Conservation (phyloP, 2,329 filamentous ascomycete species). For the Aulographum hederae region DNA sequence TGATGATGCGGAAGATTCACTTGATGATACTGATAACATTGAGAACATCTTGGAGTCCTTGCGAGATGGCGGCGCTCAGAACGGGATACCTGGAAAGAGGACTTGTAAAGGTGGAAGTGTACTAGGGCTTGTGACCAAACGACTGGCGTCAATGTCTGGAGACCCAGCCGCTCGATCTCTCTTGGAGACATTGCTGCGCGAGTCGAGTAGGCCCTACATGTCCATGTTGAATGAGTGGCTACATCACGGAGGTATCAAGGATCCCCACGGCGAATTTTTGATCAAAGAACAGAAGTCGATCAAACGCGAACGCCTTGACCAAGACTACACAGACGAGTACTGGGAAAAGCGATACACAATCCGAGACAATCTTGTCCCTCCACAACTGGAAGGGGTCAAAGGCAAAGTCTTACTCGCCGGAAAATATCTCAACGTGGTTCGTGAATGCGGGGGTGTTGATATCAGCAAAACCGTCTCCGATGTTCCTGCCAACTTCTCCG, state of each 20-base stretch:
- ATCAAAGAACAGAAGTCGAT: conserved; percentile 96
- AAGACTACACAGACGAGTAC: conserved; percentile 97
- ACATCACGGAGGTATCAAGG: conserved; percentile 86
- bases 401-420: conserved; percentile 90
- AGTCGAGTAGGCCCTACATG: conserved; percentile 92
- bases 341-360: conserved; percentile 98
- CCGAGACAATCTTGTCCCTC: conserved; percentile 75
- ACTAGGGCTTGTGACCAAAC: conserved; percentile 68
- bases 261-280: conserved; percentile 84
- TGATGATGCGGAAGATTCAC: conserved; percentile 45
- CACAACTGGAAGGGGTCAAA: conserved; percentile 76
- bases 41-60: conserved; percentile 87
- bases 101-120: conserved; percentile 94
- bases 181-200: conserved; percentile 63
- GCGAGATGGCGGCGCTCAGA: conserved; percentile 67
- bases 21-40: conserved; percentile 64
- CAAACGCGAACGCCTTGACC: conserved; percentile 70
- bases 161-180: conserved; percentile 75
- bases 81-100: conserved; percentile 63
- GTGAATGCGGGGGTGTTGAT: conserved; percentile 91
- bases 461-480: conserved; percentile 76
- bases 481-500: conserved; percentile 83
- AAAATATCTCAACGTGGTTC: conserved; percentile 94
- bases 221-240: conserved; percentile 97
- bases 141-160: conserved; percentile 77